These are phyloP conservation scores for Pluteus cervinus DNA, from an alignment of 768 basidiomycete species.

Conservation along the genomic window DNA sequence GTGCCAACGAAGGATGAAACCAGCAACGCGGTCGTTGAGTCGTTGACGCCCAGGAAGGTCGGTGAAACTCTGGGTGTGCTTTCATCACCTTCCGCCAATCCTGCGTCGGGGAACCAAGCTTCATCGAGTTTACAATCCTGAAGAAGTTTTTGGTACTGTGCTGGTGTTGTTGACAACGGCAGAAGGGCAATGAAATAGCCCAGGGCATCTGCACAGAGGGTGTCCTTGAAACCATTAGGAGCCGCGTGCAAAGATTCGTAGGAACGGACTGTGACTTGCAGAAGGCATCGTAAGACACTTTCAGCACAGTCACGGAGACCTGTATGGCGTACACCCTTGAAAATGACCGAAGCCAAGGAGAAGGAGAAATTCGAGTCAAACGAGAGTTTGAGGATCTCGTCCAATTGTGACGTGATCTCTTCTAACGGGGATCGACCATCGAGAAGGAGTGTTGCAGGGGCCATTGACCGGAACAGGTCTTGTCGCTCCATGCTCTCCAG, in stretches of 20 bases:
- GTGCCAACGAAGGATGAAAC: conserved; percentile 70
- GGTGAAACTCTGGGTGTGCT: conserved; percentile 50
- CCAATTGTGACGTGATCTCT: conserved; percentile 65
- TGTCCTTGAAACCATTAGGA: conserved; percentile 33
- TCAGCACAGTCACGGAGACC: conserved; percentile 57
- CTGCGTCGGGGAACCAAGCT: conserved; percentile 25
- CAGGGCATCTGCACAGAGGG: conserved; percentile 53
- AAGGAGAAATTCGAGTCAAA: conserved; percentile 80
- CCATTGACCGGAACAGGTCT: conserved; percentile 46
- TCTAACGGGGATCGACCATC: conserved; percentile 60
- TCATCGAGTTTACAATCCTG: conserved; percentile 55
- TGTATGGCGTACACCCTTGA: conserved; percentile 78
- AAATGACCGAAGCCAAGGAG: conserved; percentile 74
- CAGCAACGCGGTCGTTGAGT: conserved; percentile 62
- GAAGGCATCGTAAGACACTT: conserved; percentile 53
- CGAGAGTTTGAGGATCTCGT: conserved; percentile 64
- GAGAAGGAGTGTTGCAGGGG: conserved; percentile 53
- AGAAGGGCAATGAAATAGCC: conserved; percentile 80
- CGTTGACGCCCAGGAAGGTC: conserved; percentile 54
- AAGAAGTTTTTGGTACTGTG: conserved; percentile 54
- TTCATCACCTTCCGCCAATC: conserved; percentile 33
- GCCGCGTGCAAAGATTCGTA: conserved; percentile 20
- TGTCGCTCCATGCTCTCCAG: conserved; percentile 59
- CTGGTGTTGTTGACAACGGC: conserved; percentile 55
- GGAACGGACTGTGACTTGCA: conserved; percentile 52